Evolutionary conservation across 2,329 filamentous ascomycete species (phyloP), one percentile per base, ranked within the genome.

Genomic region (Colletotrichum sp.): DNA sequence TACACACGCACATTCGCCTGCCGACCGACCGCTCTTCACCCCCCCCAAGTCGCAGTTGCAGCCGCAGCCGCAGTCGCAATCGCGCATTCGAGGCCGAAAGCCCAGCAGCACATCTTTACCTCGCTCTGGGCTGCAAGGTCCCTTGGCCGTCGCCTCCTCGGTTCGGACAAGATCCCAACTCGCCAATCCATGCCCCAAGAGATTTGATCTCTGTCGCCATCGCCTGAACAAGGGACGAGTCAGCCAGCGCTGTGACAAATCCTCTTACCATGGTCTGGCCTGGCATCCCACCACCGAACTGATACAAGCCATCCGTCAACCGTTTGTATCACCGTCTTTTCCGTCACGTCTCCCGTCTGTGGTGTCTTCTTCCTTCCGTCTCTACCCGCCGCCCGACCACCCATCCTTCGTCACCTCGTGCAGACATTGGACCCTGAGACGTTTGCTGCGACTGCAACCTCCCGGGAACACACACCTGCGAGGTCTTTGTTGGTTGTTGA

Each of bases 161-260:
- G 60, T 32, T 68, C 69, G 65, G 59, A 67, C 27, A 28, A 67
- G 44, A 67, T 67, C 28, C 36, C 44, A 67, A 60, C 71, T 71
- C 32, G 60, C 19, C 32, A 36, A 65, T 52, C 63, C 63, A 71
- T 64, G 67, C 48, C 72, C 59, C 11, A 60, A 34, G 15, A 60
- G 13, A 44, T 52, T 36, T 22, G 27, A 65, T 52, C 48, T 64
- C 44, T 34, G 15, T 74, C 65, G 70, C 70, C 32, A 69, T 74
- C 70, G 39, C 65, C 48, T 68, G 64, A 44, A 22, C 57, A 55
- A 63, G 57, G 57, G 68, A 59, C 74, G 59, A 76, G 74, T 74
- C 70, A 76, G 74, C 57, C 15, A 9, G 27, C 25, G 25, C 34
- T 48, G 70, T 76, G 71, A 76, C 65, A 69, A 74, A 74, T 74